Evolutionary conservation across 768 basidiomycete species (phyloP), one percentile per base, ranked within the genome.

Genomic region (Leucocoprinus birnbaumii): DNA sequence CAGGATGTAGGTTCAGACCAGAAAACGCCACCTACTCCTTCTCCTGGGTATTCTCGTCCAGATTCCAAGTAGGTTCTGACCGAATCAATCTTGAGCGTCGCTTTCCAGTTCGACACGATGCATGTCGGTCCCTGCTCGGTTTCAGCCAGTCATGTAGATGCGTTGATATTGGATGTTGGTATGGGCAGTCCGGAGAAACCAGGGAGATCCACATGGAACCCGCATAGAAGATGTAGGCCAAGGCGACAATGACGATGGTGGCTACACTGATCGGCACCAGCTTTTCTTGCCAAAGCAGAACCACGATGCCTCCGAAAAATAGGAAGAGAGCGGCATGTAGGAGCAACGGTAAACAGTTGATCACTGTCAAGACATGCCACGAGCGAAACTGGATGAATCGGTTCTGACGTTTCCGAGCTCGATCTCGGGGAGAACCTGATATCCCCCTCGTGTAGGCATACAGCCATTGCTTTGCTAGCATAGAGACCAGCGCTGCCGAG

Each of bases 401-500:
- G 9, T 63, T 60, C 58, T 77, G 76, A 3, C 75, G 69, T 57
- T 68, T 64, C 25, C 71, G 68, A 1, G 73, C 72, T 14, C 71
- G 68, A 45, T 71, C 67, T 38, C 67, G 66, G 2, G 72, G 69
- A 0, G 73, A 70, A 2, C 76, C 72, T 10, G 73, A 74, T 0
- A 66, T 63, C 40, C 68, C 63, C 10, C 69, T 63, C 3, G 60
- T 58, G 38, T 71, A 72, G 19, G 62, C 62, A 42, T 75, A 71
- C 6, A 76, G 62, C 77, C 77, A 78, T 61, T 77, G 77, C 44
- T 77, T 76, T 3, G 73, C 71, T 1, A 77, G 68, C 73, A 77
- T 76, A n/a, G 75, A 73, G 45, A 75, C 65, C 0, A 78, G 62
- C 5, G 74, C 74, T 4, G 73, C 70, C 3, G 73, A 72, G 27